Evolutionary conservation across 1,284 basidiomycete species (phyloP), one percentile per base, ranked within the genome.

Genomic region (Earliella scabrosa): DNA sequence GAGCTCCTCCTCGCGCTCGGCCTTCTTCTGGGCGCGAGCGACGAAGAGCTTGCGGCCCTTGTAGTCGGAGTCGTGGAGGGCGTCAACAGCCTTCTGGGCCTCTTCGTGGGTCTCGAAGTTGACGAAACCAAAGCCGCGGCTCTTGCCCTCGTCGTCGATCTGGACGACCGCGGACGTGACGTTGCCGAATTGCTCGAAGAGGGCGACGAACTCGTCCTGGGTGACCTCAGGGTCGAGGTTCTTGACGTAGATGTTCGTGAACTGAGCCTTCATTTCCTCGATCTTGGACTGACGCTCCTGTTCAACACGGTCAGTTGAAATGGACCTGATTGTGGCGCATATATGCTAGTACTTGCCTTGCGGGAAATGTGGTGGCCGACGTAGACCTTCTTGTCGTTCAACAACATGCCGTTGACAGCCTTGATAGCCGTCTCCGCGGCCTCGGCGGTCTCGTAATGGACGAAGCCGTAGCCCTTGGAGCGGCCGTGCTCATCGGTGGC

Each of bases 361-460:
- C 93, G 93, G 60, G 95, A 95, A 73, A 99, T 92, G 80, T 99
- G 97, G 73, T 96, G 87, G 56, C 97, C 97, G 68, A 99, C 97
- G 71, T 91, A 99, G 68, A 99, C 97, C 81, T 98, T 97, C 80
- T 96, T 97, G 80, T 99, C 97, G 78, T 99, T 99, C 71, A 99
- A 80, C 60, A 99, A 78, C 97, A 99, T 99, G 64, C 97, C 96
- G 75, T 99, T 98, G 74, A 99, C 97, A 60, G 95, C 92, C 79
- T 97, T 93, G 84, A 99, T 99, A 63, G 96, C 95, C 56, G 87
- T 90, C 27, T 97, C 93, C 60, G 97, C 96, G 26, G 97, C 93
- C 78, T 99, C 97, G 55, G 90, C 92, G 60, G 95, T 97, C 79
- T 98, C 96, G 77, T 99, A 99, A 78, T 99, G 97, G 58, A 99